Conservation (phyloP, 345 rosid species). For the Gossypium australe region DNA sequence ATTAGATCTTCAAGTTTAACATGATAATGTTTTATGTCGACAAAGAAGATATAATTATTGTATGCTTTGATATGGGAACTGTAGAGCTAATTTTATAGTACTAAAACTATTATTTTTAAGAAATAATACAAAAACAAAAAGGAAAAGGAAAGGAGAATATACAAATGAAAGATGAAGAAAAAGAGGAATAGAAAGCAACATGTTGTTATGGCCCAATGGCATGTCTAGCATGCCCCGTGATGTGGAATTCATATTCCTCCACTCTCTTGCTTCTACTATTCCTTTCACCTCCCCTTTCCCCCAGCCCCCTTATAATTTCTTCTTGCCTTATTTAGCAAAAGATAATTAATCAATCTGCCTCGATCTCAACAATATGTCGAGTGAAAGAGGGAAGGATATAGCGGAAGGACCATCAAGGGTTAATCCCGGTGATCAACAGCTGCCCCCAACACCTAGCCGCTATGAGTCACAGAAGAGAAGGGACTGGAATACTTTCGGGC, state of each 20-base stretch:
- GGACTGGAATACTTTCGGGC: slow-evolving; percentile 68
- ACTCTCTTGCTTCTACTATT: slow-evolving; percentile 26
- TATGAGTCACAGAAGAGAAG: slow-evolving; percentile 65
- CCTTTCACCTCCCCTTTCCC: slow-evolving; percentile 21
- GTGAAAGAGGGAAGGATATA: slow-evolving; percentile 42
- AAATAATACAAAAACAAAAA: neutral
- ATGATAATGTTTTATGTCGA: slow-evolving; percentile 14
- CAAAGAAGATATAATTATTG: slow-evolving; percentile 31
- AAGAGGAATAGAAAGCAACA: slow-evolving; percentile 23
- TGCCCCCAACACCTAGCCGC: slow-evolving; percentile 40
- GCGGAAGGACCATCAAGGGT: slow-evolving; percentile 29
- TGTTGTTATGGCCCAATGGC: slow-evolving; percentile 36
- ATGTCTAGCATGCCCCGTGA: slow-evolving; percentile 35
- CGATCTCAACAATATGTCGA: slow-evolving; percentile 26
- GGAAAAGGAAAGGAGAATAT: neutral
- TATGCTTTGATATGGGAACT: slow-evolving; percentile 6
- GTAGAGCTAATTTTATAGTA: slow-evolving; percentile 9
- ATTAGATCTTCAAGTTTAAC: neutral
- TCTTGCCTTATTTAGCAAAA: slow-evolving; percentile 25
- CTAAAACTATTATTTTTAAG: neutral
- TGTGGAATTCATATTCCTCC: slow-evolving; percentile 32
- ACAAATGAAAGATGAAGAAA: slow-evolving; percentile 5
- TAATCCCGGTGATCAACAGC: slow-evolving; percentile 18
- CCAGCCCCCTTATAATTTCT: slow-evolving; percentile 9
- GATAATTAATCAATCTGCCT: slow-evolving; percentile 11